Conservation (phyloP, 495 filamentous ascomycete species). For the Podospora pseudoanserina region DNA sequence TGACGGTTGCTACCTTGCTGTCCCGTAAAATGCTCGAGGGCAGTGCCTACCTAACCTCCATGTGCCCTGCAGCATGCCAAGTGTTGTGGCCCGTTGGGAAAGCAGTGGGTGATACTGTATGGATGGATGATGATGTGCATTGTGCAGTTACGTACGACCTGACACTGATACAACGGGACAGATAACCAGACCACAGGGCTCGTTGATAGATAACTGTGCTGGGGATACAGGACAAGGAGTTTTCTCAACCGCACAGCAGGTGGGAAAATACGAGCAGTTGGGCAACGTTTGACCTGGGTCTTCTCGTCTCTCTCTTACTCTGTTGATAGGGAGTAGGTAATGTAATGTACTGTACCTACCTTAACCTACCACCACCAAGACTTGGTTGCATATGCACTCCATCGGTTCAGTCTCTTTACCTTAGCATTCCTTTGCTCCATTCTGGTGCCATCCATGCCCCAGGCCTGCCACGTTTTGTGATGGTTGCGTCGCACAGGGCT, state of each 20-base stretch:
- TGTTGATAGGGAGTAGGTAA: not conserved
- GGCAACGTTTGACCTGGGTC: constrained; percentile 2
- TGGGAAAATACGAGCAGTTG: constrained; percentile 16
- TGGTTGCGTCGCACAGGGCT: constrained; percentile 12
- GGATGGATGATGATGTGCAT: not conserved
- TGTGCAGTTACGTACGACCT: not conserved
- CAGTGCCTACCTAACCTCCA: too few relatives aligned
- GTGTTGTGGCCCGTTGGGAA: not conserved
- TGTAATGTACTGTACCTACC: not conserved
- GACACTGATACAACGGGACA: not conserved
- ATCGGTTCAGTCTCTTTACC: not conserved
- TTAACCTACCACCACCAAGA: not conserved
- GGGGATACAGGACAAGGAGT: too few relatives aligned
- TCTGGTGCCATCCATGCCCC: constrained; percentile 2
- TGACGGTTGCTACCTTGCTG: not conserved
- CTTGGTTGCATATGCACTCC: not conserved
- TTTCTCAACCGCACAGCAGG: not conserved
- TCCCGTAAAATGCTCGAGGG: too few relatives aligned
- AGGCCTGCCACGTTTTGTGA: constrained; percentile 4
- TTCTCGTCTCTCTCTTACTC: not conserved
- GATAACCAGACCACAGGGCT: not conserved
- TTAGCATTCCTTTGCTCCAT: not conserved
- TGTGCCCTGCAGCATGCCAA: not conserved
- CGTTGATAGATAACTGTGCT: not conserved
- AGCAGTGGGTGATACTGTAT: not conserved